Base-by-base conservation (phyloP, 225 moss, liverwort and hornwort species). In the Lunularia cruciata region DNA sequence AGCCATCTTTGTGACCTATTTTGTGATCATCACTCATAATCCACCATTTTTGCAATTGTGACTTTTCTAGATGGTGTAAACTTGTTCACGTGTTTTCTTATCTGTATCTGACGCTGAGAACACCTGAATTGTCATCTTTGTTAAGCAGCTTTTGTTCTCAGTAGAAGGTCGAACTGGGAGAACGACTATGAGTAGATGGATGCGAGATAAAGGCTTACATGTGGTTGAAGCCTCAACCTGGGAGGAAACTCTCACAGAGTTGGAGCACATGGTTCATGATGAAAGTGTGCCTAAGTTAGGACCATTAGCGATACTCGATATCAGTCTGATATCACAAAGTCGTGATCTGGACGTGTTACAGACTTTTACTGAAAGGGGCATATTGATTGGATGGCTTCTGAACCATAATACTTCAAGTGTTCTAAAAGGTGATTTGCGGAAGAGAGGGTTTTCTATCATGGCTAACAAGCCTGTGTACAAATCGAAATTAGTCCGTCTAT, bases 381-480 rank as follows among this genome's bases (percentile, higher is more conserved):
- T 92, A 16, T 45, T 79, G 49, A 83, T 90, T 67, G 85, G 86
- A 32, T 92, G 92, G 92, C 84, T 92, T 35, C 79, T 92, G 9
- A 81, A 86, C 40, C 88, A 88, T 73, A 82, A 88, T 42, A 90
- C 92, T 1, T 84, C 90, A 0, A 88, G 80, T 69, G 62, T 69
- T 28, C 16, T 83, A 3, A 92, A 92, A 68, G 43, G 72, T 28
- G 80, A 88, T 47, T 73, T 92, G 43, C 80, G 92, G 54, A 86
- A 56, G 16, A 77, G 73, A 39, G 90, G 90, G 46, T 90, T 83
- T 67, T 74, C 80, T 10, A 74, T 82, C 48, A 84, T 85, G 75
- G 80, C 78, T 35, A 92, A 85, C 71, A 85, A 92, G 48, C 92
- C 92, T 32, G 61, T 90, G 59, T 90, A 90, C 80, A 92, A 88